Conservation (phyloP, 768 basidiomycete genomes). For the Panellus pusillus region DNA sequence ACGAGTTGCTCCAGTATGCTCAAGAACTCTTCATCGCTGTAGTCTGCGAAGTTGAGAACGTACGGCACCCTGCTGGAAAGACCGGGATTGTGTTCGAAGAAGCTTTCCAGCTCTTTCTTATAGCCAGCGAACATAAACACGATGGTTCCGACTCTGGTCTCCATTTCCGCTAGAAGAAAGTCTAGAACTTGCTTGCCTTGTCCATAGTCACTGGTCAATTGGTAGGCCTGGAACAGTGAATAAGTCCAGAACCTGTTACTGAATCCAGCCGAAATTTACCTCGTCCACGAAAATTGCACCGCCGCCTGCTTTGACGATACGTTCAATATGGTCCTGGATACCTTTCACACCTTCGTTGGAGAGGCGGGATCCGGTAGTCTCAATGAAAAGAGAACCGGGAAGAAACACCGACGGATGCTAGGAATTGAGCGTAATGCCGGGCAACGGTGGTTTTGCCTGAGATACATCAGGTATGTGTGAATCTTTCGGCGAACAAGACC, state of each 20-base stretch:
- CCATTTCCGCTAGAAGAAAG: constrained; percentile 73
- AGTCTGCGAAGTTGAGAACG: constrained; percentile 58
- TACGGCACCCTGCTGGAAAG: constrained; percentile 68
- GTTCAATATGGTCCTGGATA: constrained; percentile 47
- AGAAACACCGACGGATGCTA: constrained; percentile 55
- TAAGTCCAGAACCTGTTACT: too few relatives aligned
- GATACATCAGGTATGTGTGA: background rate
- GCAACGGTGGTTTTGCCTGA: constrained; percentile 72
- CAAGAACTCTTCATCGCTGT: constrained; percentile 55
- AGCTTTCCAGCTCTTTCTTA: constrained; percentile 70
- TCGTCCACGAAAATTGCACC: constrained; percentile 72
- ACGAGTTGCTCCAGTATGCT: constrained; percentile 52
- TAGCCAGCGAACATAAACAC: constrained; percentile 76
- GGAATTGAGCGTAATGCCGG: constrained; percentile 58
- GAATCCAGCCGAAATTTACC: background rate
- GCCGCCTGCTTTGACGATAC: constrained; percentile 51
- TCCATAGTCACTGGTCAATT: constrained; percentile 44
- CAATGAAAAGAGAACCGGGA: constrained; percentile 53
- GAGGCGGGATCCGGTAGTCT: constrained; percentile 62
- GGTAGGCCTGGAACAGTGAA: constrained; percentile 45
- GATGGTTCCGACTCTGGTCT: constrained; percentile 61
- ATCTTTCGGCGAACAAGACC: constrained; percentile 32
- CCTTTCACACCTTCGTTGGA: constrained; percentile 57
- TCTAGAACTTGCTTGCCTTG: constrained; percentile 63
- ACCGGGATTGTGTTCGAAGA: constrained; percentile 77